These are phyloP conservation scores for Botryotinia narcissicola DNA, from an alignment of 2,329 filamentous ascomycete species.

Conservation along the genomic window DNA sequence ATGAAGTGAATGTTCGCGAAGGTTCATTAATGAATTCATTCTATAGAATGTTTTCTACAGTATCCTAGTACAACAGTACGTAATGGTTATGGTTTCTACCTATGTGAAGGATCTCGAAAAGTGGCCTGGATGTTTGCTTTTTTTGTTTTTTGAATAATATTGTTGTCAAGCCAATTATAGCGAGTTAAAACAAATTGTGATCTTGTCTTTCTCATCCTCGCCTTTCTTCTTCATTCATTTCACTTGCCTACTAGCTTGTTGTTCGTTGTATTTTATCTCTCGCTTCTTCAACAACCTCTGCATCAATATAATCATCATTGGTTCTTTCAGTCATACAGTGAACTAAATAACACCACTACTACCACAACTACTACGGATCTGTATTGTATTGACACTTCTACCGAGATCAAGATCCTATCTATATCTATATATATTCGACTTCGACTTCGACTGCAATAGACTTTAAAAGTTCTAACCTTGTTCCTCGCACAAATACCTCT, in stretches of 20 bases:
- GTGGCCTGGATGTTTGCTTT: neutral
- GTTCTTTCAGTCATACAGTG: neutral
- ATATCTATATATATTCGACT: neutral
- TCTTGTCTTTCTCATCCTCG: neutral
- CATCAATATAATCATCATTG: neutral
- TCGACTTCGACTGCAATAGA: neutral
- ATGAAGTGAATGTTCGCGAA: neutral
- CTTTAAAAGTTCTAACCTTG: neutral
- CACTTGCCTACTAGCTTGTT: neutral
- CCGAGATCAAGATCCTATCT: neutral
- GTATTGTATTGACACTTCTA: neutral
- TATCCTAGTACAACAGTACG: neutral
- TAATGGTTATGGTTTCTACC: neutral
- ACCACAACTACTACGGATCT: neutral
- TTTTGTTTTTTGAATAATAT: neutral
- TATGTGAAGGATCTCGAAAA: neutral
- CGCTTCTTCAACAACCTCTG: neutral
- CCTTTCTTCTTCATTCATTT: neutral
- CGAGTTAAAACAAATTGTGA: neutral
- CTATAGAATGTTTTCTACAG: neutral
- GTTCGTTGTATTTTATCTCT: neutral
- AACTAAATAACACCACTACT: neutral
- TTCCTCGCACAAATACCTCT: neutral
- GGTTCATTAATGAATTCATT: neutral
- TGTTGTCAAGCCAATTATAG: neutral